These are phyloP conservation scores for Alternaria ethzedia DNA, from an alignment of 2,329 filamentous ascomycete genomes.

Conservation along the genomic window DNA sequence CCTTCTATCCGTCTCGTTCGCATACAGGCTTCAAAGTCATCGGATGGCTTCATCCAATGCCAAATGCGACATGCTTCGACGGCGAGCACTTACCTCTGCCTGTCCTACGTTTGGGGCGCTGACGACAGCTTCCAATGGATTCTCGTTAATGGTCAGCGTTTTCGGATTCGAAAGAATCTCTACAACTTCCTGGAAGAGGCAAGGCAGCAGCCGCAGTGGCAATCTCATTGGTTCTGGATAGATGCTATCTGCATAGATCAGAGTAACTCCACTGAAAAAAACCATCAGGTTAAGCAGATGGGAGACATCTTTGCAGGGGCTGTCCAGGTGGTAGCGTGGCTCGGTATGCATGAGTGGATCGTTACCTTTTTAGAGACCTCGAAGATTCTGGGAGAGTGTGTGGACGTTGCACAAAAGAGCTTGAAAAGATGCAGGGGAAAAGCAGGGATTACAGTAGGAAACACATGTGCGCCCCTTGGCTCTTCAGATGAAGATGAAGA, in stretches of 20 bases:
- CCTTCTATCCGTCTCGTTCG: fast-evolving
- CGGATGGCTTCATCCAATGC: neutral
- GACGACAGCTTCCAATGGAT: neutral
- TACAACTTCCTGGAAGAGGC: neutral
- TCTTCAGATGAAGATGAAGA: too few relatives aligned
- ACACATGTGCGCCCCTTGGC: too few relatives aligned
- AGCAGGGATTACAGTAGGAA: too few relatives aligned
- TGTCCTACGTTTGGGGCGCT: neutral
- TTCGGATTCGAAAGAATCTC: neutral
- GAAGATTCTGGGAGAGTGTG: too few relatives aligned
- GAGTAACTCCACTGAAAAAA: neutral
- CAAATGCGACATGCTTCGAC: neutral
- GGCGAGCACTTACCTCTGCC: neutral
- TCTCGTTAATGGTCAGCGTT: neutral
- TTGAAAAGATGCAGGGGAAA: too few relatives aligned
- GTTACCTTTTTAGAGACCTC: neutral
- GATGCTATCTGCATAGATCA: neutral
- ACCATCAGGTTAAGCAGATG: neutral
- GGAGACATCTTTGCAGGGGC: neutral
- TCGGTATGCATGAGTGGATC: fast-evolving
- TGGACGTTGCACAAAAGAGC: too few relatives aligned
- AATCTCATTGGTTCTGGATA: neutral
- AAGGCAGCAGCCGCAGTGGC: fast-evolving
- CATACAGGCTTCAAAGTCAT: fast-evolving
- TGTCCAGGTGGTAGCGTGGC: neutral